Percentiles rank a stretch among this genome's conserved stretches.
Conservation (phyloP, 2,329 filamentous ascomycete genomes). For the Thermoascus crustaceus region DNA sequence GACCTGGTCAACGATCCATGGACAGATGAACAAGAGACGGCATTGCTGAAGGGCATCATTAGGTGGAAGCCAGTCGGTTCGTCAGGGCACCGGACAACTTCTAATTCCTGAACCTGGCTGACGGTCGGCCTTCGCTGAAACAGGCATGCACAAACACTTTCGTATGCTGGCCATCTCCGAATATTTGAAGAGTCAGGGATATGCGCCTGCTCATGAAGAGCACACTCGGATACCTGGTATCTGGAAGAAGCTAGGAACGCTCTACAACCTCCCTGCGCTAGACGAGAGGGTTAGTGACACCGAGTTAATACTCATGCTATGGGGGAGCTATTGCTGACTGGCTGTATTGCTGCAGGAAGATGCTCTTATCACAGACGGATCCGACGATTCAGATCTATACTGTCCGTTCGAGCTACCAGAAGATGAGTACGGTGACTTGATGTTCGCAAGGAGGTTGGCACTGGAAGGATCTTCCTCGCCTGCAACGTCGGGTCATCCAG, state of each 20-base stretch:
- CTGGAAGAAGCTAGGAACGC: conserved; percentile 74
- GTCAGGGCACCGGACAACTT: conserved; percentile 12
- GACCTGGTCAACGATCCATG: conserved; percentile 62
- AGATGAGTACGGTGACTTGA: conserved; percentile 40
- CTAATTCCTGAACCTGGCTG: conserved; percentile 1
- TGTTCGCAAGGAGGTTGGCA: conserved; percentile 40
- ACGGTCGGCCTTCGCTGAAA: conserved; percentile 8
- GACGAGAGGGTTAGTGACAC: conserved; percentile 70
- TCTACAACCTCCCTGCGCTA: conserved; percentile 79
- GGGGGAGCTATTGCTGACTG: conserved; percentile 4
- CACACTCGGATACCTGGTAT: conserved; percentile 89
- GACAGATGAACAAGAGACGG: conserved; percentile 93
- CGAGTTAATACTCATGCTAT: conserved; percentile 17
- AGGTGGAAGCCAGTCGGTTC: conserved; percentile 91
- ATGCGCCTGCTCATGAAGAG: conserved; percentile 51
- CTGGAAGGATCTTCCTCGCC: conserved; percentile 37
- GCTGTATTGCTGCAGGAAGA: conserved; percentile 37
- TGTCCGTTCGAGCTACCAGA: conserved; percentile 58
- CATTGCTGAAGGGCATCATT: conserved; percentile 86
- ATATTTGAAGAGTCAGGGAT: conserved; percentile 72
- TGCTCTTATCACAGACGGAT: conserved; percentile 46
- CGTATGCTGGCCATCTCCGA: conserved; percentile 81
- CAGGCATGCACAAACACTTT: conserved; percentile 89
- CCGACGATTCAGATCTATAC: conserved; percentile 54
- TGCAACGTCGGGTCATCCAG: conserved; percentile 23